phyloP scores from a whole-genome alignment of 805 yeast species.

The Wickerhamomyces sydowiorum region DNA sequence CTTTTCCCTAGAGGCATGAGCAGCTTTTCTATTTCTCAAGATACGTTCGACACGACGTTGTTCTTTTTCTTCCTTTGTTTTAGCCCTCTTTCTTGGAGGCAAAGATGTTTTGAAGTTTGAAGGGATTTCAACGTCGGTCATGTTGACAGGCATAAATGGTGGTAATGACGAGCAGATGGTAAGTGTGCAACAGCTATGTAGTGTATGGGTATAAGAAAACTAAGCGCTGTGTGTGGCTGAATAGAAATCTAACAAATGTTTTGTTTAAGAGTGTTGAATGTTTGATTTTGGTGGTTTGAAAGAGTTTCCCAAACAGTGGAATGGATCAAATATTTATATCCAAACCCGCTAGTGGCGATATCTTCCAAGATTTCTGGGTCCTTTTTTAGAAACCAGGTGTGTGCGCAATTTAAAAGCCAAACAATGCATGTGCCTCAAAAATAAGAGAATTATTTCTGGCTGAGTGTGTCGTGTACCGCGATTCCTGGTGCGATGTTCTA shows the following conservation, averaged over 20 bases:
- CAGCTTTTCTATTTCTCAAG: slow-evolving; percentile 90
- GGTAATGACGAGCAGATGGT: too few relatives aligned
- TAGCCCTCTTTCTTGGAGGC: slow-evolving; percentile 95
- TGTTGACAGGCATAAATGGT: too few relatives aligned
- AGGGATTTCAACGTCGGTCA: slow-evolving; percentile 26
- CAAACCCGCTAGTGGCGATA: neutral
- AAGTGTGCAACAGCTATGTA: too few relatives aligned
- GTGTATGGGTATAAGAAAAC: too few relatives aligned
- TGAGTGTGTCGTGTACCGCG: too few relatives aligned
- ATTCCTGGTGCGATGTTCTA: too few relatives aligned
- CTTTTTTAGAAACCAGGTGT: neutral
- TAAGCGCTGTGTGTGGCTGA: too few relatives aligned
- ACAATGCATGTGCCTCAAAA: neutral
- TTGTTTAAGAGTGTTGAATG: too few relatives aligned
- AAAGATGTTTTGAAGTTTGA: slow-evolving; percentile 42
- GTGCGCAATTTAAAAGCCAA: neutral
- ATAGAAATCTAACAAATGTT: too few relatives aligned
- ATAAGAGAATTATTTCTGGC: neutral
- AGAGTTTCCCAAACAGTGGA: neutral
- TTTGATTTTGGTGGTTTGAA: too few relatives aligned
- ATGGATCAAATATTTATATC: neutral
- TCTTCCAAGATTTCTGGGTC: too few relatives aligned
- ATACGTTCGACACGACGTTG: slow-evolving; percentile 93
- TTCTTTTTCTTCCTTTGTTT: slow-evolving; percentile 94
- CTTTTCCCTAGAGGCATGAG: slow-evolving; percentile 96